phyloP scores from a whole-genome alignment of 2,329 filamentous ascomycete species.

The Cytospora piceicola region DNA sequence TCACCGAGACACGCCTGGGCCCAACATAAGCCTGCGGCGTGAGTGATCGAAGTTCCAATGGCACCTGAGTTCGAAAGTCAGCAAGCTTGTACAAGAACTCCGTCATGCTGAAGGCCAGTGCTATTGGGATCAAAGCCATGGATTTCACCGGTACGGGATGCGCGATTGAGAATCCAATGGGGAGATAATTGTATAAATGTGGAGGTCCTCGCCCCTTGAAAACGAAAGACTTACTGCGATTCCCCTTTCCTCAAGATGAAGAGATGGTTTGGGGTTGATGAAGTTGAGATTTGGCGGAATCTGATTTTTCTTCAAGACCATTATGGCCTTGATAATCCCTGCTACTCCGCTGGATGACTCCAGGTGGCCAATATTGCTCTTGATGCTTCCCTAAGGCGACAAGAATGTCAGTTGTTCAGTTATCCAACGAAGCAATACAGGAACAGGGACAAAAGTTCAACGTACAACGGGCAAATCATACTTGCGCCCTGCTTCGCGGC shows the following conservation, averaged over 20 bases:
- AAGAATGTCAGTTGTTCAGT: background rate
- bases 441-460: background rate
- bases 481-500: background rate
- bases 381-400: slow-evolving; percentile 28
- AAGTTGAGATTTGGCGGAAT: slow-evolving; percentile 45
- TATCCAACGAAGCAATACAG: no score
- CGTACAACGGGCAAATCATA: slow-evolving; percentile 12
- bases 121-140: no score
- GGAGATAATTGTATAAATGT: no score
- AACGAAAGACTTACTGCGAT: slow-evolving; percentile 5
- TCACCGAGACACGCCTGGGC: slow-evolving; percentile 20
- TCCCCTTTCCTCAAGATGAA: slow-evolving; percentile 6
- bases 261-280: slow-evolving; percentile 32
- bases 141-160: no score
- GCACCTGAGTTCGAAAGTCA: background rate
- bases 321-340: slow-evolving; percentile 44
- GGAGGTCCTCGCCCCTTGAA: no score
- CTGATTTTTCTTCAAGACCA: slow-evolving; percentile 41
- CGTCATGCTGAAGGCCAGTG: no score
- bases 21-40: slow-evolving; percentile 9
- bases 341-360: slow-evolving; percentile 41
- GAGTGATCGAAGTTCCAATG: background rate
- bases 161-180: no score
- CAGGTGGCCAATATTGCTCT: slow-evolving; percentile 34
- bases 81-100: background rate